These are phyloP conservation scores for Chimonanthus praecox DNA, from an alignment of 164 flowering plant species.

Conservation along the genomic window DNA sequence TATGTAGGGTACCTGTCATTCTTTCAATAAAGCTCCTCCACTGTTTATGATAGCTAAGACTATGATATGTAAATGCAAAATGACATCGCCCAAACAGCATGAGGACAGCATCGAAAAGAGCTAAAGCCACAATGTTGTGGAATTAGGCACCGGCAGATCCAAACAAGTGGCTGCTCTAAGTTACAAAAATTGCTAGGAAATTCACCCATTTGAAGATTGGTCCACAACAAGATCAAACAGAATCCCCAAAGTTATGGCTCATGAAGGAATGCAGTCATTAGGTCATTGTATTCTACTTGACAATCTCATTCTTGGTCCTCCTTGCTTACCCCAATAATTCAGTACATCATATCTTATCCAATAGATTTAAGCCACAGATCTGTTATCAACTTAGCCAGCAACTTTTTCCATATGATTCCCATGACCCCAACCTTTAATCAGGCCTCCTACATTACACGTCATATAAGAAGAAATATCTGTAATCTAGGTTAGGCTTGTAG, in stretches of 20 bases:
- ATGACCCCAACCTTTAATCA: background rate
- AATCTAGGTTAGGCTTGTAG: no score
- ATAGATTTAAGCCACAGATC: constrained; percentile 13
- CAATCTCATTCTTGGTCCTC: background rate
- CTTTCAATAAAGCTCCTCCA: no score
- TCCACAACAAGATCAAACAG: background rate
- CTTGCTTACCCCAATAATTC: background rate
- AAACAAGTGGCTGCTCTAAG: no score
- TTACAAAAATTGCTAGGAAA: background rate
- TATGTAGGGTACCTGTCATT: no score
- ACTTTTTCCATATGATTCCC: background rate
- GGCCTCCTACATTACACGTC: background rate
- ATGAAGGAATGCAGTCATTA: background rate
- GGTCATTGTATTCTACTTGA: no score
- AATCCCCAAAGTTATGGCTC: background rate
- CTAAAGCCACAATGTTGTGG: no score
- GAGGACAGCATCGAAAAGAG: no score
- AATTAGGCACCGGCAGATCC: no score
- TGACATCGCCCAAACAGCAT: no score
- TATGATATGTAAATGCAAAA: no score
- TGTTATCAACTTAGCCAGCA: constrained; percentile 7
- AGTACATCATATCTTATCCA: constrained; percentile 16
- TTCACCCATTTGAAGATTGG: background rate
- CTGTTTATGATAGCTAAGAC: no score
- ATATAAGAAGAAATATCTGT: background rate